phyloP scores from a whole-genome alignment of 1,284 basidiomycete species.

The Golubevia sp. region DNA sequence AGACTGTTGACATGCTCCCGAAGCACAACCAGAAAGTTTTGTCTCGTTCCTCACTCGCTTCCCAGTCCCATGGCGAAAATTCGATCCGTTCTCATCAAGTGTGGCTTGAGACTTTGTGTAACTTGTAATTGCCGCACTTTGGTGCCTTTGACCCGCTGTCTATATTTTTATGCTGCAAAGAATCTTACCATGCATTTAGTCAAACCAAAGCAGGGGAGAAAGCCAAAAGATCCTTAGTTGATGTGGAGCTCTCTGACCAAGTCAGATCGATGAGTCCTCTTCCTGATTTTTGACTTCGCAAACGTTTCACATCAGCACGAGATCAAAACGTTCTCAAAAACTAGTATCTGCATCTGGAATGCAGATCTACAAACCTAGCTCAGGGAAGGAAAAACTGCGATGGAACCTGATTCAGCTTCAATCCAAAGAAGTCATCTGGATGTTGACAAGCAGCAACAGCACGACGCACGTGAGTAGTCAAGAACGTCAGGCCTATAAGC shows the following conservation, averaged over 20 bases:
- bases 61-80: too few species aligned
- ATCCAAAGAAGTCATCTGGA: slow-evolving; percentile 80
- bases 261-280: neutral
- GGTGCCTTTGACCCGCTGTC: too few species aligned
- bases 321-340: neutral
- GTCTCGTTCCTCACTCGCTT: too few species aligned
- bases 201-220: too few species aligned
- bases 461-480: slow-evolving; percentile 89
- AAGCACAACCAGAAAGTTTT: too few species aligned
- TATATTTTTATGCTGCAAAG: too few species aligned
- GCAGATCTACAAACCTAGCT: neutral
- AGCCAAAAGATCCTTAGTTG: too few species aligned
- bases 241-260: neutral
- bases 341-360: neutral
- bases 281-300: neutral
- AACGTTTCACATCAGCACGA: neutral
- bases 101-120: too few species aligned
- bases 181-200: too few species aligned
- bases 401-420: neutral
- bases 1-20: too few species aligned
- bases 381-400: neutral
- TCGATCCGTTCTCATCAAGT: too few species aligned
- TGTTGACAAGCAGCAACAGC: slow-evolving; percentile 90
- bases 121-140: too few species aligned
- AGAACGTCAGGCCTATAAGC: slow-evolving; percentile 90